Conservation (phyloP, 108 stramenopile species). For the Pseudonitzschia multiseries region DNA sequence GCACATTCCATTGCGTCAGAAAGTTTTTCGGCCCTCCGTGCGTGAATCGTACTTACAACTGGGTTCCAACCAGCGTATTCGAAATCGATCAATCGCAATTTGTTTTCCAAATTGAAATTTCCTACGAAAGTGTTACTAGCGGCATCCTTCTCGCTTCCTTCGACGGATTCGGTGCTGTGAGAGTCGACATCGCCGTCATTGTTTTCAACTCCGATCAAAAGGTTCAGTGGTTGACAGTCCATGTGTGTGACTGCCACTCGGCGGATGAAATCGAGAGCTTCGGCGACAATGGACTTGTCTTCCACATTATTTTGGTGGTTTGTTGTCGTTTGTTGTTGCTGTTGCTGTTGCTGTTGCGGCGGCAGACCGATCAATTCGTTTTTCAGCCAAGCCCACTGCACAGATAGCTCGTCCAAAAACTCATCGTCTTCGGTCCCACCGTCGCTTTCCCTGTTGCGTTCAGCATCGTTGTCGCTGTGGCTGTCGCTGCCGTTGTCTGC, state of each 20-base stretch:
- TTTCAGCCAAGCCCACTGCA: slow-evolving; percentile 48
- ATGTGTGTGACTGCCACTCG: slow-evolving; percentile 62
- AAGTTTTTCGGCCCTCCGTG: too few species aligned
- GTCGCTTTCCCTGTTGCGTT: too few species aligned
- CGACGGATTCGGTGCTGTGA: too few species aligned
- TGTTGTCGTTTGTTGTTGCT: slow-evolving; percentile 1
- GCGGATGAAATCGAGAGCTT: slow-evolving; percentile 35
- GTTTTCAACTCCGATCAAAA: slow-evolving; percentile 20
- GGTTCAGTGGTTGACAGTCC: slow-evolving; percentile 58
- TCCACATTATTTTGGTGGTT: not conserved
- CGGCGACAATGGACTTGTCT: not conserved
- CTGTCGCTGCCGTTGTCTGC: not conserved
- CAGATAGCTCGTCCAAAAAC: slow-evolving; percentile 11
- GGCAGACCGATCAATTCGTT: slow-evolving; percentile 2
- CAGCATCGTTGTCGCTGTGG: too few species aligned
- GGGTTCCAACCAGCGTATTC: slow-evolving; percentile 81
- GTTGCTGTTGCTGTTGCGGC: too few species aligned
- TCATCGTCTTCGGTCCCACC: not conserved
- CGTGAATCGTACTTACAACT: slow-evolving; percentile 7
- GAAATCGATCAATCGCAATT: slow-evolving; percentile 67
- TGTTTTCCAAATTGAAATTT: too few species aligned
- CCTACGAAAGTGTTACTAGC: not conserved
- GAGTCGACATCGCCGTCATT: slow-evolving; percentile 20
- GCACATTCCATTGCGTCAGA: too few species aligned
- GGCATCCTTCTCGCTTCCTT: too few species aligned